phyloP scores from a whole-genome alignment of 345 rosid species.

The Eutrema japonicum region DNA sequence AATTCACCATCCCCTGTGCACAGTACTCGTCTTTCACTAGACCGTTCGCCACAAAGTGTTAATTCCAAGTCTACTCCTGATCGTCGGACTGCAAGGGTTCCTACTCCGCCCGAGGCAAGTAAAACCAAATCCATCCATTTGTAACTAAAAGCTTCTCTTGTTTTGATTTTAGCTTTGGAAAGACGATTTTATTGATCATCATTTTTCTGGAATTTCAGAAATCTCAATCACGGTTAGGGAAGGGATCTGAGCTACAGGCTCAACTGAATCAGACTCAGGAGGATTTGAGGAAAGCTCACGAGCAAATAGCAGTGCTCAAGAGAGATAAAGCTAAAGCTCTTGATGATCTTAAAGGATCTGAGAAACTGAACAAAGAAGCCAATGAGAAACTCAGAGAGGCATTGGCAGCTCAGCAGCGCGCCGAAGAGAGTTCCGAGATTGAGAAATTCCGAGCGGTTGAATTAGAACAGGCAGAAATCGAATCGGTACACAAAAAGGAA shows the following conservation, averaged over 20 bases:
- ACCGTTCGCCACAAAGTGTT: conserved; percentile 68
- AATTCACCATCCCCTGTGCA: conserved; percentile 64
- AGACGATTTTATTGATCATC: conserved; percentile 2
- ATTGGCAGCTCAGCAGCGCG: conserved; percentile 85
- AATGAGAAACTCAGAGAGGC: conserved; percentile 84
- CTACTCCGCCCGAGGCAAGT: conserved; percentile 76
- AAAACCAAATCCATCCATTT: not conserved
- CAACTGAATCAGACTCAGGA: conserved; percentile 71
- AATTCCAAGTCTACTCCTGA: conserved; percentile 68
- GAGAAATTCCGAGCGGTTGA: conserved; percentile 90
- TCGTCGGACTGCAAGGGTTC: conserved; percentile 65
- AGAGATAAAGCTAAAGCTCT: conserved; percentile 75
- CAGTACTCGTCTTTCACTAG: conserved; percentile 65
- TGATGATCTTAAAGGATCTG: conserved; percentile 73
- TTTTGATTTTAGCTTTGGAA: conserved; percentile 22
- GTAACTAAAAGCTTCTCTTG: not conserved
- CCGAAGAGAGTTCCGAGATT: conserved; percentile 84
- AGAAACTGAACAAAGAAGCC: conserved; percentile 65
- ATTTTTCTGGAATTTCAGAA: conserved; percentile 52
- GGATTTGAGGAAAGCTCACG: conserved; percentile 81
- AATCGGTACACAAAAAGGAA: conserved; percentile 81
- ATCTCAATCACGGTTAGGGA: conserved; percentile 56
- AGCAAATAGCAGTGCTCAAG: conserved; percentile 65
- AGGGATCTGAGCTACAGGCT: conserved; percentile 67
- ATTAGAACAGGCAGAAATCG: conserved; percentile 86